A percentile compares a stretch with the other conserved stretches of the same genome.
phyloP scores from a whole-genome alignment of 2,329 filamentous ascomycete species.

The Apiospora sp. region DNA sequence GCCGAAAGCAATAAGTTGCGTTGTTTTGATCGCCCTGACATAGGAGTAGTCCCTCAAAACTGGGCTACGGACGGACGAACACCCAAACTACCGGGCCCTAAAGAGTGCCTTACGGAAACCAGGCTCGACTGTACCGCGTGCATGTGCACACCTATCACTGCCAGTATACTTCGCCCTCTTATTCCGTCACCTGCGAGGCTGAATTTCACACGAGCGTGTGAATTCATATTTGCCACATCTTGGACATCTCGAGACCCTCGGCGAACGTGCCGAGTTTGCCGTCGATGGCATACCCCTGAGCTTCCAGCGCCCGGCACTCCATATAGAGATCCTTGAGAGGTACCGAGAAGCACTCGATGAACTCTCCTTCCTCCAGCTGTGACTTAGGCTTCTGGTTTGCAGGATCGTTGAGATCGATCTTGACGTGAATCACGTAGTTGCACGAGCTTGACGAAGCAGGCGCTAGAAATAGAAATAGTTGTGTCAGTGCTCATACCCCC shows the following conservation, averaged over 20 bases:
- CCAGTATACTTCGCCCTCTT: not conserved
- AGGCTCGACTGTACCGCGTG: no score
- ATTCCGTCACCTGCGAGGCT: not conserved
- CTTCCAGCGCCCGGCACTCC: constrained; percentile 71
- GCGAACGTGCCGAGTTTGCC: constrained; percentile 80
- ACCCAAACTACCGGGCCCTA: not conserved
- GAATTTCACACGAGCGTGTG: not conserved
- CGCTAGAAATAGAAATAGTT: not conserved
- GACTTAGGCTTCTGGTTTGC: constrained; percentile 76
- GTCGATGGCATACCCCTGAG: constrained; percentile 79
- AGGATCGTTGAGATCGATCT: constrained; percentile 72
- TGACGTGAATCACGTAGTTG: constrained; percentile 70
- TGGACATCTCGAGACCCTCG: constrained; percentile 79
- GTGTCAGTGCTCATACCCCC: not conserved
- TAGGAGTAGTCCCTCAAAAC: no score
- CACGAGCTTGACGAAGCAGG: constrained; percentile 19
- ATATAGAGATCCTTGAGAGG: constrained; percentile 70
- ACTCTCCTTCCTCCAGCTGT: constrained; percentile 79
- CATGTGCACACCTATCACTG: not conserved
- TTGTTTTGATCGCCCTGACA: no score
- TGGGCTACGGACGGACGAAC: no score
- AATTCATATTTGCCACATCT: constrained; percentile 40
- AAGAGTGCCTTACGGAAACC: not conserved
- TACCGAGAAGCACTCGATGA: constrained; percentile 80
- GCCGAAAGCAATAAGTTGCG: not conserved